These are phyloP conservation scores for Colletotrichum aenigma DNA, from an alignment of 2,329 filamentous ascomycete species.

Conservation along the genomic window DNA sequence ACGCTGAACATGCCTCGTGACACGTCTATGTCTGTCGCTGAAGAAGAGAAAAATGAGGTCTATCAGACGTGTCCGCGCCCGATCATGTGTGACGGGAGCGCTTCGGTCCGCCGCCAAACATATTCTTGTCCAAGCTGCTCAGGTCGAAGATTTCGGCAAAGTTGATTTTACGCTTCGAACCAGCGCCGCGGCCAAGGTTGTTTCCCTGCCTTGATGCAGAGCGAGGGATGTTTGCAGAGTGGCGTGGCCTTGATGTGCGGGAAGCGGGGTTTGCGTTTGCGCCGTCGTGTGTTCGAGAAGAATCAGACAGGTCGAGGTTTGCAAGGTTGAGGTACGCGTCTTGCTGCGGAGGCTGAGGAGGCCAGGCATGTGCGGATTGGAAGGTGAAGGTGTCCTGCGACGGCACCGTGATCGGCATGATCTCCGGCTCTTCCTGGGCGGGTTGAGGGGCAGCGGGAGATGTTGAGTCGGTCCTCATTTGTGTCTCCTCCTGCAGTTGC, in stretches of 20 bases:
- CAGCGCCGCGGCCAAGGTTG: conserved; percentile 66
- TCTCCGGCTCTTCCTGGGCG: conserved; percentile 22
- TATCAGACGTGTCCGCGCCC: not conserved
- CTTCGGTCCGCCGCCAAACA: conserved; percentile 53
- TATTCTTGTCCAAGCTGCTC: conserved; percentile 68
- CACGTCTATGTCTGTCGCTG: not conserved
- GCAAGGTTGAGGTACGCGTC: conserved; percentile 64
- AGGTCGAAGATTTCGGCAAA: conserved; percentile 79
- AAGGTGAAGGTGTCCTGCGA: conserved; percentile 72
- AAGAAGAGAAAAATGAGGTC: not conserved
- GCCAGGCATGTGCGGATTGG: conserved; percentile 64
- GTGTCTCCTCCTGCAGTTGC: conserved; percentile 18
- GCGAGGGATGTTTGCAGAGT: conserved; percentile 16
- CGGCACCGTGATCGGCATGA: conserved; percentile 51
- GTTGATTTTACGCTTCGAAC: conserved; percentile 75
- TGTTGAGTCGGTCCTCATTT: conserved; percentile 39
- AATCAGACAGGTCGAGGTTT: conserved; percentile 64
- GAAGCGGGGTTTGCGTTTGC: conserved; percentile 24
- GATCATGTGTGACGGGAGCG: conserved; percentile 51
- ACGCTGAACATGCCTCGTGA: not conserved
- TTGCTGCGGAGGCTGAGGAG: conserved; percentile 44
- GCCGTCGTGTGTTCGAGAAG: conserved; percentile 44
- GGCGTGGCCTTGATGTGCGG: conserved; percentile 14
- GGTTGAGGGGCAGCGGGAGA: conserved; percentile 26
- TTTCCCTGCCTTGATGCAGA: conserved; percentile 23